phyloP scores from a whole-genome alignment of 768 basidiomycete species.

The Rickenella mellea region DNA sequence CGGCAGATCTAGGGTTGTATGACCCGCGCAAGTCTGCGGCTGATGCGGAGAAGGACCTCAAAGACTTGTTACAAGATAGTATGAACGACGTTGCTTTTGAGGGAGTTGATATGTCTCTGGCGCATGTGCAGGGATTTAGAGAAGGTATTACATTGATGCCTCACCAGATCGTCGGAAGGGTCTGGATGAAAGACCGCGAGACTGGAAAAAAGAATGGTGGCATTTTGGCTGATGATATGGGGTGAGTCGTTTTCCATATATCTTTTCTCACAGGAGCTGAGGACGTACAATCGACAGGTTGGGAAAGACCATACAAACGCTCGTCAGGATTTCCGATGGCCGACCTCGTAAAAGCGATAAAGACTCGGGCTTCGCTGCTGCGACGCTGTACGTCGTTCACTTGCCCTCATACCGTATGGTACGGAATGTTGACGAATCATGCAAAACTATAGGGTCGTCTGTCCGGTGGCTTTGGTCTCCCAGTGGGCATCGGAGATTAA shows the following conservation, averaged over 20 bases:
- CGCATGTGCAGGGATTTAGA: slow-evolving; percentile 68
- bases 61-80: slow-evolving; percentile 64
- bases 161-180: slow-evolving; percentile 79
- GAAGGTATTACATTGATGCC: slow-evolving; percentile 65
- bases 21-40: slow-evolving; percentile 28
- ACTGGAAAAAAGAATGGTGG: slow-evolving; percentile 72
- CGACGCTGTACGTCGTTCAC: slow-evolving; percentile 50
- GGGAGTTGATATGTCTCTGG: slow-evolving; percentile 53
- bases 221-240: slow-evolving; percentile 89
- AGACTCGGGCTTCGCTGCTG: slow-evolving; percentile 59
- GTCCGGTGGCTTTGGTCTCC: slow-evolving; percentile 76
- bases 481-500: slow-evolving; percentile 88
- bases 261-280: slow-evolving; percentile 4
- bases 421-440: neutral
- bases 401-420: neutral
- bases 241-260: slow-evolving; percentile 31
- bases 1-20: slow-evolving; percentile 15
- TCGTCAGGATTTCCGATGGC: slow-evolving; percentile 81
- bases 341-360: slow-evolving; percentile 60
- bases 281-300: slow-evolving; percentile 43
- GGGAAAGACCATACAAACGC: slow-evolving; percentile 87
- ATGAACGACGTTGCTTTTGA: slow-evolving; percentile 33
- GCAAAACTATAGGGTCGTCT: slow-evolving; percentile 56
- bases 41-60: slow-evolving; percentile 71
- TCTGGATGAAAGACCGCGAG: slow-evolving; percentile 86